phyloP scores from a whole-genome alignment of 805 yeast genomes.

The Komagataella mondaviorum region DNA sequence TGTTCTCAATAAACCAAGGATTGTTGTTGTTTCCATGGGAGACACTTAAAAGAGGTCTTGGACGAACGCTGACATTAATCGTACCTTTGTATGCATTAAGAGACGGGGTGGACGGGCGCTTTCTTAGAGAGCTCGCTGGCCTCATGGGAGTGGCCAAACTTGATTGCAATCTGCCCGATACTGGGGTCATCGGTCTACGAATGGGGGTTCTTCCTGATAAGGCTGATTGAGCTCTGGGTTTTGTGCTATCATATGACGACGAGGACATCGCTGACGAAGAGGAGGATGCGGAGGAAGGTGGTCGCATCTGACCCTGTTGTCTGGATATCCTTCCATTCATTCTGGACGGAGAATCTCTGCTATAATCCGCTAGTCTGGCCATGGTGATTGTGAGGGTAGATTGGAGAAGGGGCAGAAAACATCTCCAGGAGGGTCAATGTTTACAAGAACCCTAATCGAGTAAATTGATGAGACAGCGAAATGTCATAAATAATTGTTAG shows the following conservation, averaged over 20 bases:
- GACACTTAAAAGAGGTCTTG: slow-evolving; percentile 39
- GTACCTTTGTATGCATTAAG: slow-evolving; percentile 41
- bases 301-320: not conserved
- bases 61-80: slow-evolving; percentile 66
- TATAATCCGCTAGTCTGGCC: not conserved
- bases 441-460: not conserved
- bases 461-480: not conserved
- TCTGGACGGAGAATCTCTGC: not conserved
- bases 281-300: not conserved
- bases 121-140: slow-evolving; percentile 6
- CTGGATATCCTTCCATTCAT: not conserved
- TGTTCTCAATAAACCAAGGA: slow-evolving; percentile 32
- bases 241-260: not conserved
- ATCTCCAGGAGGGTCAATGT: not conserved
- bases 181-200: not conserved
- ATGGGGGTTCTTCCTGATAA: not conserved
- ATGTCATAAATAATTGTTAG: no score
- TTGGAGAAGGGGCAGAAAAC: not conserved
- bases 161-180: not conserved
- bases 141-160: slow-evolving; percentile 8
- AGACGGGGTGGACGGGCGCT: slow-evolving; percentile 5
- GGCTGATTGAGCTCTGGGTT: slow-evolving; percentile 1
- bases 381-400: not conserved
- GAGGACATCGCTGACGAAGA: not conserved
- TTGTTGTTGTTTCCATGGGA: slow-evolving; percentile 4